phyloP scores from a whole-genome alignment of 2,329 filamentous ascomycete species.

The Trichoderma atrobrunneum region DNA sequence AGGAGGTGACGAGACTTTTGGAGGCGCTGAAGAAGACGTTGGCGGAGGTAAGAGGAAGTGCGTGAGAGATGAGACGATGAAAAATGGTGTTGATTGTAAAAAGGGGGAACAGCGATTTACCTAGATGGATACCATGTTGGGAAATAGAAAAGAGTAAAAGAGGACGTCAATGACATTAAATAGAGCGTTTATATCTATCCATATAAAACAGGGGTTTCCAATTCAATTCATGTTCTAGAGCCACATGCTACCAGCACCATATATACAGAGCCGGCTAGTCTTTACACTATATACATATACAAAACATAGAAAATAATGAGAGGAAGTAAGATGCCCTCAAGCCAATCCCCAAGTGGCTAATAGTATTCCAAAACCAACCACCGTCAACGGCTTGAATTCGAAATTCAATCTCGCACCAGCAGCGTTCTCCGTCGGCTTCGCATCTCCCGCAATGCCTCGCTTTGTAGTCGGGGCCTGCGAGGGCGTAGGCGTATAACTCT shows the following conservation, averaged over 20 bases:
- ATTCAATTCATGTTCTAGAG: background rate
- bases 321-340: background rate
- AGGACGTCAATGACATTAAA: background rate
- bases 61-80: background rate
- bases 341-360: conserved; percentile 5
- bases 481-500: background rate
- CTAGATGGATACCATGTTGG: background rate
- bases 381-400: background rate
- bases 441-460: background rate
- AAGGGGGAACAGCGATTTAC: background rate
- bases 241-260: background rate
- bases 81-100: background rate
- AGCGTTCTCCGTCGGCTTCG: background rate
- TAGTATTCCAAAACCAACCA: background rate
- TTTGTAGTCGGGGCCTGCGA: background rate
- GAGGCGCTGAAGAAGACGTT: conserved; percentile 57
- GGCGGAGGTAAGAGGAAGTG: conserved; percentile 39
- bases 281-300: background rate
- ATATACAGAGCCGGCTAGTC: background rate
- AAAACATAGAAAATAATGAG: background rate
- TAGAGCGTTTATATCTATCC: background rate
- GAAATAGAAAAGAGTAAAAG: background rate
- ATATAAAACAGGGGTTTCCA: background rate
- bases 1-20: conserved; percentile 78
- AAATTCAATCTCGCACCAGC: background rate